Conservation (phyloP, 1,284 basidiomycete genomes). For the Moesziomyces sp. region DNA sequence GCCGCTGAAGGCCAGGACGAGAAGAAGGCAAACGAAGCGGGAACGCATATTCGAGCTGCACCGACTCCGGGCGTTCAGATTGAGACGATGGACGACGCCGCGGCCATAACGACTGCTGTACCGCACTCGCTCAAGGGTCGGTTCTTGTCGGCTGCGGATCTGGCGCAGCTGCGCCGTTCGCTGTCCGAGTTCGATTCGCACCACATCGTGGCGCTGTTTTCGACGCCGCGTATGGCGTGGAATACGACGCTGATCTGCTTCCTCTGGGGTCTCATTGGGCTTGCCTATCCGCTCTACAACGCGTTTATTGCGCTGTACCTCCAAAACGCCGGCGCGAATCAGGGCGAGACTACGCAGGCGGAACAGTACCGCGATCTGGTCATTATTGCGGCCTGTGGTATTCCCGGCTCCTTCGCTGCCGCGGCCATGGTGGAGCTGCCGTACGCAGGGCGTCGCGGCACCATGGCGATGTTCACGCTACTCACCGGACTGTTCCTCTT, state of each 20-base stretch:
- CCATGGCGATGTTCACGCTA: constrained; percentile 74
- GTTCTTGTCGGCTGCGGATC: constrained; percentile 31
- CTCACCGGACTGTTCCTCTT: constrained; percentile 78
- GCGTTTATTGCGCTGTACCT: constrained; percentile 75
- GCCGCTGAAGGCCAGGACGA: constrained; percentile 70
- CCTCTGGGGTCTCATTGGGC: constrained; percentile 77
- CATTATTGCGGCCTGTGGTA: constrained; percentile 76
- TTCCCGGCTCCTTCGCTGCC: constrained; percentile 75
- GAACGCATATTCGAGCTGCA: not conserved
- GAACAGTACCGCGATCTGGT: constrained; percentile 73
- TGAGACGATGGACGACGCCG: not conserved
- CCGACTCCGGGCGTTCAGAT: not conserved
- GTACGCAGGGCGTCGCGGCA: constrained; percentile 76
- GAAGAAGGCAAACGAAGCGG: constrained; percentile 59
- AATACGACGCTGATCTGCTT: constrained; percentile 75
- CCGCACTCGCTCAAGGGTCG: constrained; percentile 10
- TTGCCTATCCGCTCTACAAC: constrained; percentile 80
- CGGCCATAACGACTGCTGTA: not conserved
- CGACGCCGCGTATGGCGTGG: constrained; percentile 74
- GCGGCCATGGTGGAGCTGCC: constrained; percentile 74
- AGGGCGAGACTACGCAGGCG: constrained; percentile 67
- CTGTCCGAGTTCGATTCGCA: constrained; percentile 52
- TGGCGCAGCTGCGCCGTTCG: constrained; percentile 20
- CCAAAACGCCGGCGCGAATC: constrained; percentile 71
- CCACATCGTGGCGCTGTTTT: constrained; percentile 75